Base-by-base conservation (phyloP, 345 rosid genomes). In the Eucalyptus brandiana region DNA sequence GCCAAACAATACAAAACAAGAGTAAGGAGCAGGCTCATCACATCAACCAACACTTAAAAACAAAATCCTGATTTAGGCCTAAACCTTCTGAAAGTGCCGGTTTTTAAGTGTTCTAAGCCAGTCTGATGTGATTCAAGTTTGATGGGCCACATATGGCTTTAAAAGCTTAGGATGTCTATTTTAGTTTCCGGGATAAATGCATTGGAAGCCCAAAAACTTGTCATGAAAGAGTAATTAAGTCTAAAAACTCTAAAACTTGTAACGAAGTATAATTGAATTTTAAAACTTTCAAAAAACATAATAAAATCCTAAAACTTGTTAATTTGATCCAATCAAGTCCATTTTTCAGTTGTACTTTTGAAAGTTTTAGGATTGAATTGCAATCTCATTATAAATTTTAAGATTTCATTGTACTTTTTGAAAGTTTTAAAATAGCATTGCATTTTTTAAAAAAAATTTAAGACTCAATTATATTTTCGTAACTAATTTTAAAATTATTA, bases 221-320 rank as follows among this genome's bases (percentile, higher is more conserved):
- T 28, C 2, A 60, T 0, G 32, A 12, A 6, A 26, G 8, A 26
- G 32, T 4, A 60, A 60, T 12, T 12, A 28, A 60, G 69, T 60
- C 17, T 28, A 28, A 60, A 60, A 60, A 26, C 7, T 26, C 15
- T 58, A 2, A 11, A 58, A 58, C 24, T 19, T 53, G 4, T 53
- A 0, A 53, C 0, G 0, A 26, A 58, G 0, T 58, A 12, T 12
- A 58, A 2, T 58, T 5, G 14, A 26, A 58, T 26, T 0, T 12
- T 11, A 58, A 58, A 58, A 60, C 2, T 60, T 60, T 12, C 0
- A 12, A 60, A 28, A 60, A 12, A 6, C 0, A 13, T 0, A 28
- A 60, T 6, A 0, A 60, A 60, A 6, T 60, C 4, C 2, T 60
- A 60, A 60, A 28, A 60, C 7, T 28, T 6, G 1, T 30, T 6